These are phyloP conservation scores for Myxozyma kluyveri DNA, from an alignment of 805 yeast species.

Conservation along the genomic window DNA sequence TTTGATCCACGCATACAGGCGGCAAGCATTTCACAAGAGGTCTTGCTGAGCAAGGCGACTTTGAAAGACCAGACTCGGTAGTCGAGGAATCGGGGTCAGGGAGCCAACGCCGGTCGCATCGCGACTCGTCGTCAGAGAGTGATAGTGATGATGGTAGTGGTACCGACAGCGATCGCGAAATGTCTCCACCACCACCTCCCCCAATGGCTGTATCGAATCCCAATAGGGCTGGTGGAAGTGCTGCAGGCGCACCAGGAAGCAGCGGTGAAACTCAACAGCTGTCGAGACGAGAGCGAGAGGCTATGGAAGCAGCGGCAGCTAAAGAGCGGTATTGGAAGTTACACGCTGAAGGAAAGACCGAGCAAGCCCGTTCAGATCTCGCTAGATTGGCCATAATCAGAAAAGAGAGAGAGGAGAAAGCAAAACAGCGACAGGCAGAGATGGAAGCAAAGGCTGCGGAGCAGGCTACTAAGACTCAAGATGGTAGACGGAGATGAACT, in stretches of 20 bases:
- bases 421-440: constrained; percentile 26
- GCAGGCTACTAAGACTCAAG: constrained; percentile 16
- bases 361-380: constrained; percentile 56
- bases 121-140: constrained; percentile 5
- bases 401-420: constrained; percentile 28
- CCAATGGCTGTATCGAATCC: constrained; percentile 25
- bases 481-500: constrained; percentile 5
- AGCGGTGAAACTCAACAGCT: constrained; percentile 11
- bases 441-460: constrained; percentile 24
- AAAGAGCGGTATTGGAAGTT: constrained; percentile 29
- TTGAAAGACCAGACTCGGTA: not conserved
- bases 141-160: constrained; percentile 2
- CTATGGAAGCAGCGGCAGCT: constrained; percentile 29
- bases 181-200: constrained; percentile 27
- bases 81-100: constrained; percentile 6
- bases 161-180: not conserved
- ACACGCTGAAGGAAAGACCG: constrained; percentile 42
- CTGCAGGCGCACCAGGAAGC: not conserved
- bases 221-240: constrained; percentile 7
- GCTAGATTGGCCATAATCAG: constrained; percentile 50
- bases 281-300: constrained; percentile 28
- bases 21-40: constrained; percentile 28
- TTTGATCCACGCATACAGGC: constrained; percentile 5
- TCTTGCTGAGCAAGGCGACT: constrained; percentile 10
- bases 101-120: not conserved